phyloP scores from a whole-genome alignment of 2,329 filamentous ascomycete genomes.

The Fusarium brevicatenulatum region DNA sequence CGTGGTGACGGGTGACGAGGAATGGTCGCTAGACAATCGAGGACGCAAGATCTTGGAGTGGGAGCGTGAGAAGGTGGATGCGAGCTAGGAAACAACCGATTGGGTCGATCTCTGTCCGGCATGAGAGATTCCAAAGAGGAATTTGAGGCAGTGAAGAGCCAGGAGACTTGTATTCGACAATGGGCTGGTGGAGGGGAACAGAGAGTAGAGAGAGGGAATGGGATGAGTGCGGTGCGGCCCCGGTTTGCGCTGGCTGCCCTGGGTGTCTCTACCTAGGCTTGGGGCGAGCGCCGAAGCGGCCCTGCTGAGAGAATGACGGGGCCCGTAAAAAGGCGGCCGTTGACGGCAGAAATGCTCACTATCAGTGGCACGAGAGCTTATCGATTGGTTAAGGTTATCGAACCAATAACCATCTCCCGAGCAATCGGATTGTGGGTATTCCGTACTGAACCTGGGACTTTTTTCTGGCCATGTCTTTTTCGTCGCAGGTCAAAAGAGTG shows the following conservation, averaged over 20 bases:
- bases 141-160: not conserved
- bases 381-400: conserved; percentile 14
- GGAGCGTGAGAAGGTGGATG: not conserved
- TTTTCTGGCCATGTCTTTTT: conserved; percentile 42
- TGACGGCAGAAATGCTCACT: conserved; percentile 44
- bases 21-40: conserved; percentile 22
- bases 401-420: conserved; percentile 12
- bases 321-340: conserved; percentile 42
- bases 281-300: conserved; percentile 41
- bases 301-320: conserved; percentile 45
- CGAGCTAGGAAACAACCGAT: conserved; percentile 12
- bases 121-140: conserved; percentile 19
- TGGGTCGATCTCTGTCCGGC: conserved; percentile 11
- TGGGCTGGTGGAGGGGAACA: conserved; percentile 21
- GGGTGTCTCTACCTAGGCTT: not conserved
- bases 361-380: conserved; percentile 9
- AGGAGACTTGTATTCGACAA: conserved; percentile 6
- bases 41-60: conserved; percentile 1
- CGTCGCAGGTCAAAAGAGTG: conserved; percentile 26
- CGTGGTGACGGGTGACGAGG: conserved; percentile 22
- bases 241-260: conserved; percentile 42
- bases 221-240: conserved; percentile 30
- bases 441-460: conserved; percentile 32
- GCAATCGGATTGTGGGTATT: conserved; percentile 31
- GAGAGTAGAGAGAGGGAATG: conserved; percentile 24